Evolutionary conservation across 306 rosid species (phyloP), one percentile per base, ranked within the genome.

Genomic region (Prunus padus): DNA sequence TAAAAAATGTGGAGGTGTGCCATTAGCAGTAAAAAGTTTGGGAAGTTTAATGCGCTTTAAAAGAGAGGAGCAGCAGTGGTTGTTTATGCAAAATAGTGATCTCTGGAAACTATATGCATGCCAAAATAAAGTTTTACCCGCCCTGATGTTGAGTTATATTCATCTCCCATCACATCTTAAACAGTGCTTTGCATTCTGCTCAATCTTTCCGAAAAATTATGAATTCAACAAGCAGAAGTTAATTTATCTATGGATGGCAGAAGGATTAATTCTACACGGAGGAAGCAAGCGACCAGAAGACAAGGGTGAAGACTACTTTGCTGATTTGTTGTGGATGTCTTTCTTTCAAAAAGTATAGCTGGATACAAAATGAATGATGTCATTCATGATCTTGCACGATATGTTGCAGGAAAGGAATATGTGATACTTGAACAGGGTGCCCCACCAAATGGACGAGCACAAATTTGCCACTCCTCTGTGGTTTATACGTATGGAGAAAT

Each of bases 21-120:
- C 82, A 10, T 28, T 72, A 45, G 69, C 82, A 12, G 72, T 49
- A 31, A 79, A 79, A 65, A 20, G 69, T 2, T 66, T 73, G 60
- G 82, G 78, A 20, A 68, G 77, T 44, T 16, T 44, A 2, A 0
- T 79, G 59, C 22, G 31, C 4, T 57, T 37, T 5, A 46, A 73
- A 65, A 11, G 59, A 65, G 25, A 22, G 1, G 68, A 1, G 44
- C 2, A 10, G 0, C 52, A 72, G 33, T 79, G 77, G 82, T 0
- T 11, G 19, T 19, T 4, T 11, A 20, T 79, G 44, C 60, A 13
- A 62, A 30, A 54, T 2, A 42, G 82, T 28, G 82, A 73, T 5
- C 19, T 79, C 1, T 73, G 78, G 78, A 31, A 72, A 6, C 33
- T 79, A 16, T 64, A 74, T 22, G 50, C 23, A 22, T 0, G 15